Base-by-base conservation (phyloP, 768 basidiomycete species). In the Amanita jacksonii region DNA sequence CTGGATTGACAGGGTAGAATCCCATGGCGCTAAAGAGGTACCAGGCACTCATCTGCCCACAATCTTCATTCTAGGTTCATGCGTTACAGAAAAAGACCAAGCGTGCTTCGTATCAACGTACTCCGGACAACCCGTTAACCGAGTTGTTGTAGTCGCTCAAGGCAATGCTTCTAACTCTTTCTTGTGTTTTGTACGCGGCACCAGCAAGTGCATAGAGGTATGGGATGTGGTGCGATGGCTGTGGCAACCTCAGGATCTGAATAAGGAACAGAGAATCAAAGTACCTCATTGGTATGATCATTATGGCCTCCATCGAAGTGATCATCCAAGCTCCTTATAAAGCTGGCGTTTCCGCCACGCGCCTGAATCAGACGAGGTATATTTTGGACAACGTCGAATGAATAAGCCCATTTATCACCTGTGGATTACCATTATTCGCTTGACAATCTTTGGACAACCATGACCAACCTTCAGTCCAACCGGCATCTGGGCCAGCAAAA, bases 31-130 rank as follows among this genome's bases (percentile, higher is more conserved):
- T 81, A 63, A 87, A 89, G 10, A 89, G 70, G 52, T 81, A 89
- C 87, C 87, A 90, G 0, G 86, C 83, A 52, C 82, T 85, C 87
- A 90, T 90, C 57, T 91, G 87, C 1, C 87, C 86, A 50, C 86
- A 89, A 55, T 91, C 87, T 57, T 91, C 87, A 52, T 90, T 91
- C 81, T 87, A n/a, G n/a, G n/a, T n/a, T n/a, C n/a, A n/a, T n/a
- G n/a, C n/a, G n/a, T n/a, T n/a, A n/a, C n/a, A n/a, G 48, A 19
- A 43, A 23, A 40, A 34, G 18, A 27, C 2, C 1, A 41, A 16
- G 41, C 15, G 12, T 16, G 24, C 12, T 5, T 23, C 7, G 15
- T 6, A 31, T 8, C 19, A 22, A 28, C 72, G 16, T 54, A 85
- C 85, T 12, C 86, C 86, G 4, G 83, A 77, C 3, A 91, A 63